Percentiles rank a stretch among this genome's conserved stretches.
Conservation (phyloP, 139 green algal species). For the Chlamydomonas applanata region DNA sequence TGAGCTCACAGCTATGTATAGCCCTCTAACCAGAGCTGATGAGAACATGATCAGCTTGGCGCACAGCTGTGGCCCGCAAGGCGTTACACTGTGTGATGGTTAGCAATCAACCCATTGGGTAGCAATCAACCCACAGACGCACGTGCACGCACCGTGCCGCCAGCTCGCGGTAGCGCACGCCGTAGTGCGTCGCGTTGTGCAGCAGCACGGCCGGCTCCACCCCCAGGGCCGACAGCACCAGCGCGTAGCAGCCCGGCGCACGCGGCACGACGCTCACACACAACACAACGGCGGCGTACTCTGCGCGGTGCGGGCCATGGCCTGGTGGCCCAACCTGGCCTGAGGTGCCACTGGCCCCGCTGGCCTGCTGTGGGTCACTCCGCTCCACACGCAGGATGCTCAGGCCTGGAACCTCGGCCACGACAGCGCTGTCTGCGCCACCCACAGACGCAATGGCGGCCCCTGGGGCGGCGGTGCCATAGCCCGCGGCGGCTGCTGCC, state of each 20-base stretch:
- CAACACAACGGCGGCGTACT: background rate
- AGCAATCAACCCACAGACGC: no score
- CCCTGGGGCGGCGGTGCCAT: no score
- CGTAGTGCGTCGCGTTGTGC: slow-evolving; percentile 5
- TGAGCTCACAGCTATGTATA: no score
- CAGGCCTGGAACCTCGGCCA: no score
- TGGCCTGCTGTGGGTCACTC: background rate
- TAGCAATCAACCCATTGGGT: no score
- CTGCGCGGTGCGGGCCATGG: background rate
- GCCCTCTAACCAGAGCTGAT: no score
- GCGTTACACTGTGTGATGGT: no score
- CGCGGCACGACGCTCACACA: slow-evolving; percentile 2
- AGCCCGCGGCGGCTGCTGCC: no score
- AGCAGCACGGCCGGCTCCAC: background rate
- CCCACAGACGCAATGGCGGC: no score
- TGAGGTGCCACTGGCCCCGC: background rate
- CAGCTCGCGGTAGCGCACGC: background rate
- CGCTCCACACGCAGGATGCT: background rate
- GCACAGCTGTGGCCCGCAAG: no score
- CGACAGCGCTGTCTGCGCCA: no score
- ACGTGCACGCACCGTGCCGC: background rate
- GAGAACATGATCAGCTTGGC: no score
- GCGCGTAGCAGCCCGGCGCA: slow-evolving; percentile 1
- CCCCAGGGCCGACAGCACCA: slow-evolving; percentile 1
- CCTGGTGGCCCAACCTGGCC: background rate